Evolutionary conservation across 108 stramenopile species (phyloP).

Genomic region (Aurantiochytrium sp.): DNA sequence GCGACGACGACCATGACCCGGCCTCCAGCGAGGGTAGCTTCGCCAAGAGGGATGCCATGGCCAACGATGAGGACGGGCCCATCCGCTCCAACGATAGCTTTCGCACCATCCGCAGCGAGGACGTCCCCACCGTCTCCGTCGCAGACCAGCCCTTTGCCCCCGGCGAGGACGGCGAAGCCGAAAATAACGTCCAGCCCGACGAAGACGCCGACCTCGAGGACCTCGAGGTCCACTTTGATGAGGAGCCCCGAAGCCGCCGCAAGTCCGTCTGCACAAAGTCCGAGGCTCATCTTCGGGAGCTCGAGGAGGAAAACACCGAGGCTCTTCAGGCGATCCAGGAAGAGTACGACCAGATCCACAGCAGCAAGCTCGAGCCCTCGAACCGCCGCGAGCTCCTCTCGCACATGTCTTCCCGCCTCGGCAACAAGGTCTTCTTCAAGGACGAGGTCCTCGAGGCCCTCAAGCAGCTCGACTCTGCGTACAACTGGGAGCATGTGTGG

Average conservation of each 20-base stretch:
- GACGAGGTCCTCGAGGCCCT: constrained; percentile 11
- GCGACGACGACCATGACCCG: not conserved
- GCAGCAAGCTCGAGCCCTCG: not conserved
- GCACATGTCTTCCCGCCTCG: not conserved
- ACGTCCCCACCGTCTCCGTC: no score
- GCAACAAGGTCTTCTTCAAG: not conserved
- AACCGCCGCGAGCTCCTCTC: not conserved
- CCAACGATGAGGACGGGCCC: not conserved
- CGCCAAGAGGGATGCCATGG: not conserved
- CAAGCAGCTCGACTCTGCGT: not conserved
- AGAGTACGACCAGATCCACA: not conserved
- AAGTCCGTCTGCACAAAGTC: not conserved
- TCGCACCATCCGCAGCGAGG: not conserved
- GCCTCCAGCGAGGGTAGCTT: not conserved
- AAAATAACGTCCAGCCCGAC: no score
- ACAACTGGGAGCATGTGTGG: not conserved
- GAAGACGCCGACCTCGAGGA: not conserved
- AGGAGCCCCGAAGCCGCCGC: no score
- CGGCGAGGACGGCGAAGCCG: no score
- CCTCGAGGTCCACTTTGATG: not conserved
- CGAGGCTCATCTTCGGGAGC: not conserved
- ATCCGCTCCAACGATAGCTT: not conserved
- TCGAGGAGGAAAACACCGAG: not conserved
- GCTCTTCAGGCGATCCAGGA: not conserved
- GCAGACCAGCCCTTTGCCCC: no score